Evolutionary conservation across 129 eudicot species (phyloP).

Genomic region (Pulicaria dysenterica): DNA sequence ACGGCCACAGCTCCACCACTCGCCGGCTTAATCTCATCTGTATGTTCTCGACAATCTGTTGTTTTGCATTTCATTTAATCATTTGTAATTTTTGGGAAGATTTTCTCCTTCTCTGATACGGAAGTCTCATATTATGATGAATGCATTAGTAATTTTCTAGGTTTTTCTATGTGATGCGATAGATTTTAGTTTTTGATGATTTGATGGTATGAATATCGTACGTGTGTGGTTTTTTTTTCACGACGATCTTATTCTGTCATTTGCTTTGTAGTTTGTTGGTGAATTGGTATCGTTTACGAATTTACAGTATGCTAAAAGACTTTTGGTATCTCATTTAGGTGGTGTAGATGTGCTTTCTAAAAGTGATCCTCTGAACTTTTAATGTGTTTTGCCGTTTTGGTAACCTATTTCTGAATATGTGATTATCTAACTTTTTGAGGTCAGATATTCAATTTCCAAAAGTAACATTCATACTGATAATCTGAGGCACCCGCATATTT

Average conservation of each 20-base stretch:
- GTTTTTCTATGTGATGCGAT: not conserved
- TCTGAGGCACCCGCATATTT: no score
- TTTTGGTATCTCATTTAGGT: not conserved
- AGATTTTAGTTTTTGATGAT: not conserved
- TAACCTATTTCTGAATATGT: no score
- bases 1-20: constrained; percentile 16
- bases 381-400: no score
- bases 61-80: not conserved
- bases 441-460: no score
- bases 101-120: not conserved
- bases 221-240: not conserved
- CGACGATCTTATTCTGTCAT: not conserved
- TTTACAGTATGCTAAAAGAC: not conserved
- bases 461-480: no score
- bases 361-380: no score
- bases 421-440: no score
- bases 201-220: not conserved
- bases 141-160: not conserved
- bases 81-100: not conserved
- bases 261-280: not conserved
- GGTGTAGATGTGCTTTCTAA: not conserved
- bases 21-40: constrained; percentile 11
- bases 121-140: constrained; percentile 20
- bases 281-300: not conserved
- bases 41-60: not conserved